A percentile compares a stretch with the other conserved stretches of the same genome.
phyloP scores from a whole-genome alignment of 192 early-diverging fungal species.

The Podila minutissima region DNA sequence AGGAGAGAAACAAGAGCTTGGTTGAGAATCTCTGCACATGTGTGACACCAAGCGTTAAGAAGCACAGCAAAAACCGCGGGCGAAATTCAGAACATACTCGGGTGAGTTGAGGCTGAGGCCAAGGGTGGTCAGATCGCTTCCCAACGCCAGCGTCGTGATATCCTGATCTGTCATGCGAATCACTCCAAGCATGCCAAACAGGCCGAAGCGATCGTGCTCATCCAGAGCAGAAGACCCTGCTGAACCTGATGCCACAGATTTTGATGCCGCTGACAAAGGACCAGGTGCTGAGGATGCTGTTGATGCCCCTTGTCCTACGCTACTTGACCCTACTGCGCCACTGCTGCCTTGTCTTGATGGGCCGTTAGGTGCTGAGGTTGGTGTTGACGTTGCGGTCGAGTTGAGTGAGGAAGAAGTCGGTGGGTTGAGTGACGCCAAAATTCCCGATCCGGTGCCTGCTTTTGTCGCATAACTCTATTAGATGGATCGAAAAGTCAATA shows the following conservation, averaged over 20 bases:
- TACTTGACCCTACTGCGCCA: conserved; percentile 3
- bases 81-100: conserved; percentile 59
- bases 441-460: conserved; percentile 41
- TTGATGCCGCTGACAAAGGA: conserved; percentile 7
- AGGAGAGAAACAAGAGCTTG: not conserved
- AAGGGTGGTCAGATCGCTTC: conserved; percentile 89
- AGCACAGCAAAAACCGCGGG: not conserved
- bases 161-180: conserved; percentile 84
- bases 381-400: conserved; percentile 21
- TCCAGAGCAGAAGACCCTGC: not conserved
- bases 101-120: conserved; percentile 79
- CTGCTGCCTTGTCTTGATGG: conserved; percentile 5
- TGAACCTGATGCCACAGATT: not conserved
- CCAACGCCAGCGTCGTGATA: conserved; percentile 85
- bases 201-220: conserved; percentile 76
- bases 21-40: not conserved
- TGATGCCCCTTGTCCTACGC: not conserved
- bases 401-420: conserved; percentile 13
- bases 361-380: conserved; percentile 3
- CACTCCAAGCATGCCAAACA: conserved; percentile 89
- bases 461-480: conserved; percentile 54
- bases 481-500: not conserved
- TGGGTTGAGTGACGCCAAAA: conserved; percentile 44
- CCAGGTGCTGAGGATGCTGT: conserved; percentile 8
- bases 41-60: not conserved